Base-by-base conservation (phyloP, 306 rosid genomes). In the Prunus dulcis region DNA sequence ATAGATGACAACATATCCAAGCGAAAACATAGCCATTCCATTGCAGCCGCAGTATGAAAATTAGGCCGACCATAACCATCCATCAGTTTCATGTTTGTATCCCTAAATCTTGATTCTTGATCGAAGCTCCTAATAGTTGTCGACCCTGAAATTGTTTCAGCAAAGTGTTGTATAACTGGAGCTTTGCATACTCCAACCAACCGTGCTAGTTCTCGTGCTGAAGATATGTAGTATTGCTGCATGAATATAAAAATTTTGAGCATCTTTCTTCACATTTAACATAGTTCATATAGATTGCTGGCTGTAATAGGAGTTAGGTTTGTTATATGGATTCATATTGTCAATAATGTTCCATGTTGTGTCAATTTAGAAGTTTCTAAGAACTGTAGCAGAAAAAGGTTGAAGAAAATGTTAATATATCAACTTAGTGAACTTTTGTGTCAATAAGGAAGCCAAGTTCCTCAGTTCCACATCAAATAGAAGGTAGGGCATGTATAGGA, bases 131-230 rank as follows among this genome's bases (percentile, higher is more conserved):
- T n/a, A n/a, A n/a, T n/a, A n/a, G n/a, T n/a, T n/a, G n/a, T n/a
- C n/a, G n/a, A n/a, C n/a, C n/a, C n/a, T n/a, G n/a, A n/a, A n/a
- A n/a, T n/a, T n/a, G n/a, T n/a, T n/a, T n/a, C n/a, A n/a, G n/a
- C n/a, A n/a, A n/a, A n/a, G n/a, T n/a, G n/a, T n/a, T n/a, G n/a
- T n/a, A n/a, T n/a, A n/a, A n/a, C n/a, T n/a, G n/a, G n/a, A 76
- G 98, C 96, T 88, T 94, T 88, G 88, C 94, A 90, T 20, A 86
- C 90, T 61, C 98, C 98, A 71, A 87, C 85, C 75, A 91, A 81
- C 43, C 97, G 87, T 18, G 98, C 77, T 73, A 93, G 81, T 76
- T 91, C 97, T 55, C 93, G 79, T 0, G 96, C 93, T 43, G 96
- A 80, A 68, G 93, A 80, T 56, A 90, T 76, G 79, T 91, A 91